Conservation (phyloP, 257 asterid genomes). For the Linaria vulgaris region DNA sequence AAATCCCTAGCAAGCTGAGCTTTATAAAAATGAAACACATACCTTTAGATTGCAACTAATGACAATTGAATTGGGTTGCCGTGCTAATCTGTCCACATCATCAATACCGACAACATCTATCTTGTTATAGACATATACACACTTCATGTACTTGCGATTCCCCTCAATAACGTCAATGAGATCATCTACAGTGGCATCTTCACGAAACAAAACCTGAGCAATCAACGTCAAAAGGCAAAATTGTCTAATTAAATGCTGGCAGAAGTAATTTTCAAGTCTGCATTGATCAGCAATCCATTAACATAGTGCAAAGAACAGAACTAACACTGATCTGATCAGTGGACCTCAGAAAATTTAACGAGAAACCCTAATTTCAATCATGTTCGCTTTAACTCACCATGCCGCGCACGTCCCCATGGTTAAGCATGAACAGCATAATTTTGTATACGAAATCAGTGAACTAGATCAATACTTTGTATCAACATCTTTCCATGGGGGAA, state of each 20-base stretch:
- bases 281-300: too few relatives aligned
- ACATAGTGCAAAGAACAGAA: too few relatives aligned
- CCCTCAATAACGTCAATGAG: constrained; percentile 98
- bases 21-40: constrained; percentile 14
- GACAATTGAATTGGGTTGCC: constrained; percentile 92
- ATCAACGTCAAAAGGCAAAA: constrained; percentile 24
- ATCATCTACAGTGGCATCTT: constrained; percentile 98
- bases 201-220: constrained; percentile 84
- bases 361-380: too few relatives aligned
- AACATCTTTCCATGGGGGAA: too few relatives aligned
- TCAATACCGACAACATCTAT: constrained; percentile 97
- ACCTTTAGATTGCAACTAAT: constrained; percentile 93
- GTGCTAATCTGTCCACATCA: constrained; percentile 91
- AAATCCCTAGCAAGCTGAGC: constrained; percentile 3
- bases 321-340: too few relatives aligned
- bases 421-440: too few relatives aligned
- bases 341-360: too few relatives aligned
- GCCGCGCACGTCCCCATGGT: too few relatives aligned
- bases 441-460: too few relatives aligned
- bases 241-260: constrained; percentile 9
- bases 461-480: too few relatives aligned
- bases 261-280: too few relatives aligned
- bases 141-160: constrained; percentile 95
- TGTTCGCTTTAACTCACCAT: too few relatives aligned
- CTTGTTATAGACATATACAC: constrained; percentile 94